A percentile compares a stretch with the other conserved stretches of the same genome.
Conservation (phyloP, 2,329 filamentous ascomycete genomes). For the Fusarium ambrosium region DNA sequence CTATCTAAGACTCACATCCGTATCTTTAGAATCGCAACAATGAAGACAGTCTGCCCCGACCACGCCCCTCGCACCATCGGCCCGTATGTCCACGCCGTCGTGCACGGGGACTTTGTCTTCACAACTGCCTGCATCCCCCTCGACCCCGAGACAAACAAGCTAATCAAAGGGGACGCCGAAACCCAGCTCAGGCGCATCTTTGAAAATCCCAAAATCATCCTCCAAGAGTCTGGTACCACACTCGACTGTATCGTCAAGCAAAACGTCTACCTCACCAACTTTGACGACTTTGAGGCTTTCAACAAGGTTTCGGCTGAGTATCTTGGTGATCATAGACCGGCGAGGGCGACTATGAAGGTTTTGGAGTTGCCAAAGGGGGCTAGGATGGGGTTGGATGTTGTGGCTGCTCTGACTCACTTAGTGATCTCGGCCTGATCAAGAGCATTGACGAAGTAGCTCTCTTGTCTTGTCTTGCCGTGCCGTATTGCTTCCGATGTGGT, state of each 20-base stretch:
- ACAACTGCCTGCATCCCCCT: background rate
- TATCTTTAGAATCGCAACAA: background rate
- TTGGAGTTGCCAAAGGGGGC: background rate
- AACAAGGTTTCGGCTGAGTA: background rate
- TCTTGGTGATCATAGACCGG: background rate
- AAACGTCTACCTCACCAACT: background rate
- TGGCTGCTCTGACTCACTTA: background rate
- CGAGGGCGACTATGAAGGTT: background rate
- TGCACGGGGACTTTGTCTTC: background rate
- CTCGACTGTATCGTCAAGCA: background rate
- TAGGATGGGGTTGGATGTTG: background rate
- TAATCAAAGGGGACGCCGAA: background rate
- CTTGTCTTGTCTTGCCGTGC: background rate
- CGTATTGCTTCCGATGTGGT: background rate
- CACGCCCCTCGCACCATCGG: background rate
- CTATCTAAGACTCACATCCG: background rate
- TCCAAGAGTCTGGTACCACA: background rate
- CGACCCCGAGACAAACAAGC: background rate
- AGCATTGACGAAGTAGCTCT: background rate
- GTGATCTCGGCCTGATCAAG: background rate
- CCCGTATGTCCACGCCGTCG: background rate
- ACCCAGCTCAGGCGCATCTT: background rate
- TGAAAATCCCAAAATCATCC: background rate
- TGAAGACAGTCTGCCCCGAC: background rate
- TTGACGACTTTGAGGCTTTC: background rate